Base-by-base conservation (phyloP, 2,329 filamentous ascomycete species). In the Xylariales sp. region DNA sequence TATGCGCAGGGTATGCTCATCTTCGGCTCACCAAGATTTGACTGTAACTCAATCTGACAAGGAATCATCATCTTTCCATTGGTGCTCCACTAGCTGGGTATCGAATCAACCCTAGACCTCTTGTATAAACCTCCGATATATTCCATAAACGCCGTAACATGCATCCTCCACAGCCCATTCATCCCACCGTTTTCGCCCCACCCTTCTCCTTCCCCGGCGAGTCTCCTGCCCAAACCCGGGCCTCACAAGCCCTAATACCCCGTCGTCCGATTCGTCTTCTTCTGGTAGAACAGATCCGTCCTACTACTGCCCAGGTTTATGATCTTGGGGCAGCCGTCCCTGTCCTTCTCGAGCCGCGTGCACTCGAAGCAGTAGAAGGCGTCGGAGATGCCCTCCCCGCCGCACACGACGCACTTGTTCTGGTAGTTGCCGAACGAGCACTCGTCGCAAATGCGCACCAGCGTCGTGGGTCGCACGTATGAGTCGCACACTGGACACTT, bases 301-400 rank as follows among this genome's bases (percentile, higher is more conserved):
- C 93, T 82, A 45, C 86, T 93, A 73, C 87, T 95, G 31, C 93
- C 93, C 60, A 98, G 69, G 62, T 98, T 98, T 62, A 98, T 97
- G 66, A 98, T 98, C 80, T 98, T 98, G 40, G 93, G 93, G 65
- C 93, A 98, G 2, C 93, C 93, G 61, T 98, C 93, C 46, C 93
- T 76, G 62, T 98, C 93, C 69, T 97, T 98, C 64, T 98, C 93
- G 12, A 98, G 71, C 6, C 93, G 79, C 45, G 93, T 98, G 64
- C 93, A 98, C 69, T 98, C 93, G 61, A 97, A 97, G 74, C 93
- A 98, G 73, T 98, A 98, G 67, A 97, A 97, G 37, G 93, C 93
- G 64, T 98, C 93, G 24, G 86, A 93, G 63, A 98, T 98, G 21
- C 93, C 93, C 70, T 97, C 93, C 55, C 93, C 93, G 63, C 93